Conservation (phyloP, 768 basidiomycete species). For the Tylopilus sp. region DNA sequence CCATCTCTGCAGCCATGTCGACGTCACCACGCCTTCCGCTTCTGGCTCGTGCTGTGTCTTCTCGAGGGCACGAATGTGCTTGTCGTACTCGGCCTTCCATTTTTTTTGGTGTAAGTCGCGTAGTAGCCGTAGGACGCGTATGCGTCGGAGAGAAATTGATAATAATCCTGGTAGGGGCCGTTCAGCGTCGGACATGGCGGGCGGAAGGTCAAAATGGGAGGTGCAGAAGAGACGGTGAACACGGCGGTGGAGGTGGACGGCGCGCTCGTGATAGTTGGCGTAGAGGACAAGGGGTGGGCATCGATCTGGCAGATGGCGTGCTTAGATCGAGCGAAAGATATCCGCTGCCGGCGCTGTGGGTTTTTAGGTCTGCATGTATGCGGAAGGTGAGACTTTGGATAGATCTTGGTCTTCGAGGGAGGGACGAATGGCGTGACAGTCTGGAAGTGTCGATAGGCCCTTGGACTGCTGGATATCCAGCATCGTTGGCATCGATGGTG, state of each 20-base stretch:
- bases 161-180: constrained; percentile 86
- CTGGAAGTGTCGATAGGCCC: background rate
- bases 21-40: constrained; percentile 48
- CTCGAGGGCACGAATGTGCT: constrained; percentile 68
- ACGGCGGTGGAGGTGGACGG: constrained; percentile 67
- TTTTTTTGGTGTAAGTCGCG: constrained; percentile 60
- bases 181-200: constrained; percentile 70
- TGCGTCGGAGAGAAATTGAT: constrained; percentile 68
- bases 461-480: background rate
- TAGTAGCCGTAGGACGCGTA: constrained; percentile 78
- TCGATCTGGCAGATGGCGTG: background rate
- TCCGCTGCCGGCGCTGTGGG: constrained; percentile 44
- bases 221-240: constrained; percentile 61
- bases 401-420: constrained; percentile 38
- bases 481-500: constrained; percentile 16
- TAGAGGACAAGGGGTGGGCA: constrained; percentile 1
- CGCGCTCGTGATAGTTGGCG: constrained; percentile 23
- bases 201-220: constrained; percentile 59
- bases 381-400: constrained; percentile 8
- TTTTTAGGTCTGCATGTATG: constrained; percentile 4
- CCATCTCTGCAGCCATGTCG: constrained; percentile 73
- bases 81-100: constrained; percentile 73
- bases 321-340: constrained; percentile 64
- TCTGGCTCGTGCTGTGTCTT: constrained; percentile 57
- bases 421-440: constrained; percentile 53